Conservation (phyloP, 805 yeast species). For the Schwanniomyces vanrijiae region DNA sequence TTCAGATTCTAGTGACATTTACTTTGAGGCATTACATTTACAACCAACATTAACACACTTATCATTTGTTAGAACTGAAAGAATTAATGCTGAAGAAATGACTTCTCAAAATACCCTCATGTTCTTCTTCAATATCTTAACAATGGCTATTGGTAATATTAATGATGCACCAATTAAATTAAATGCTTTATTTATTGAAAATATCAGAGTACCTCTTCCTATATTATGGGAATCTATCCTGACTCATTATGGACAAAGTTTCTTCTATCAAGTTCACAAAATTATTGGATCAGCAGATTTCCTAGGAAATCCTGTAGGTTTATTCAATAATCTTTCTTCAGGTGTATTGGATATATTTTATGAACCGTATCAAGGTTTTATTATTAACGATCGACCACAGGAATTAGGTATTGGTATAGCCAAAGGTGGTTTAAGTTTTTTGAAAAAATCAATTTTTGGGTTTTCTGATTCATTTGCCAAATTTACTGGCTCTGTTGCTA, state of each 20-base stretch:
- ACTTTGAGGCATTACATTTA: conserved; percentile 87
- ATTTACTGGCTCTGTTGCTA: conserved; percentile 90
- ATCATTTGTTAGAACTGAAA: conserved; percentile 88
- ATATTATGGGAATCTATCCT: conserved; percentile 65
- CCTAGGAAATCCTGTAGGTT: conserved; percentile 95
- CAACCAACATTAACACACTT: conserved; percentile 89
- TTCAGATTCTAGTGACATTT: conserved; percentile 66
- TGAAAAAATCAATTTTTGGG: conserved; percentile 94
- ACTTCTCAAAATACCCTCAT: conserved; percentile 64
- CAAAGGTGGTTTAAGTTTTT: conserved; percentile 90
- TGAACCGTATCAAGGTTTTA: conserved; percentile 95
- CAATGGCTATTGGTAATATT: conserved; percentile 96
- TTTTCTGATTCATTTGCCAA: conserved; percentile 91
- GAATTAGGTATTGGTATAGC: conserved; percentile 95
- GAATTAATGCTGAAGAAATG: conserved; percentile 65
- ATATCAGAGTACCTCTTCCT: conserved; percentile 82
- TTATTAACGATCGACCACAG: conserved; percentile 92
- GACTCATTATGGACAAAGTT: conserved; percentile 90
- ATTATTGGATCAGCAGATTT: conserved; percentile 95
- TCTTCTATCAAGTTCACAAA: conserved; percentile 87
- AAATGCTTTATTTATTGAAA: conserved; percentile 84
- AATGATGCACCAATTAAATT: conserved; percentile 94
- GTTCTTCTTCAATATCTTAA: conserved; percentile 79
- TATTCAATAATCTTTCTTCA: conserved; percentile 88
- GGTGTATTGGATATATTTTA: conserved; percentile 96